A percentile compares a stretch with the other conserved stretches of the same genome.
Evolutionary conservation across 1,284 basidiomycete genomes (phyloP).

Genomic region (Hemileia vastatrix): DNA sequence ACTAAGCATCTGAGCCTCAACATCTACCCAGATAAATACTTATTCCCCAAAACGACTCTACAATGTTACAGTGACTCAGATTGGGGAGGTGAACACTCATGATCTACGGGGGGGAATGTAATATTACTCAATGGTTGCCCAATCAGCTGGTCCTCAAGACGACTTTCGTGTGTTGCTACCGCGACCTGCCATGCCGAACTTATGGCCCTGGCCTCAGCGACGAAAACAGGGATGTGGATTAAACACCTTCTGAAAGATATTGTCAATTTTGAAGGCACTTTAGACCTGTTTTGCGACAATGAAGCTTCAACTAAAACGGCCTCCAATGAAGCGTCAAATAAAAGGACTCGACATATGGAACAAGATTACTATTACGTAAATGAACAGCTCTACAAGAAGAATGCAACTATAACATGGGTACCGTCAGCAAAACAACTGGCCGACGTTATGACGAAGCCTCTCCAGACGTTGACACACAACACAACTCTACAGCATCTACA

Average conservation of each 20-base stretch:
- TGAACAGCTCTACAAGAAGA: too few relatives aligned
- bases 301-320: not conserved
- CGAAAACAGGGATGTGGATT: not conserved
- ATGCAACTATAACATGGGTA: too few relatives aligned
- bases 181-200: slow-evolving; percentile 6
- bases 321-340: not conserved
- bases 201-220: not conserved
- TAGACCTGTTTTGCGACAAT: too few relatives aligned
- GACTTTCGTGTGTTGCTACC: not conserved
- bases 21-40: too few relatives aligned
- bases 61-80: slow-evolving; percentile 3
- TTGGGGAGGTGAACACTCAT: slow-evolving; percentile 6
- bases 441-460: too few relatives aligned
- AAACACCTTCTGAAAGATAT: not conserved
- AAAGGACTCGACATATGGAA: not conserved
- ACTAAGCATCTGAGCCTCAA: too few relatives aligned
- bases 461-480: too few relatives aligned
- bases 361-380: slow-evolving; percentile 1
- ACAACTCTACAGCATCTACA: too few relatives aligned
- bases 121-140: not conserved
- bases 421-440: too few relatives aligned
- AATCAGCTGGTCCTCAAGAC: not conserved
- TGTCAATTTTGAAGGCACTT: not conserved
- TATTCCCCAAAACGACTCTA: too few relatives aligned
- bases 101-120: not conserved